A percentile compares a stretch with the other conserved stretches of the same genome.
Evolutionary conservation across 768 basidiomycete species (phyloP).

Genomic region (Leucosporidium scottii): DNA sequence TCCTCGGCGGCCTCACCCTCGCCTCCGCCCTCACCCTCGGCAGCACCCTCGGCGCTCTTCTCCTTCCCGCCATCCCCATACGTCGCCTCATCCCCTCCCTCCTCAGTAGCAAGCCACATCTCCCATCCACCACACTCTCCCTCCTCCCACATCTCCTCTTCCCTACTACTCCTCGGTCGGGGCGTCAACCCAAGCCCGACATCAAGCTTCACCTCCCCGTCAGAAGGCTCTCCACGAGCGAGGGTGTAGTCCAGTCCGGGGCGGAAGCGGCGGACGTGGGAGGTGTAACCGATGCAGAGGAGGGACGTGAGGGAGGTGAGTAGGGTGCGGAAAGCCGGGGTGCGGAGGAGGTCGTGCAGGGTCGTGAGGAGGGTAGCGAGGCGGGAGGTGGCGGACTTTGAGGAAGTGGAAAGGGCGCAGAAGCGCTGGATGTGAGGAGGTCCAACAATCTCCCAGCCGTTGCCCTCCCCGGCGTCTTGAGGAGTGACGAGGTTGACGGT

Average conservation of each 20-base stretch:
- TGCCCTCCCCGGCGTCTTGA: constrained; percentile 56
- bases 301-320: constrained; percentile 27
- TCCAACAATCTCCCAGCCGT: constrained; percentile 65
- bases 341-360: constrained; percentile 26
- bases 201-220: constrained; percentile 69
- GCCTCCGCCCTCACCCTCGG: background rate
- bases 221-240: constrained; percentile 63
- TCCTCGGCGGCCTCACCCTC: constrained; percentile 40
- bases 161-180: constrained; percentile 43
- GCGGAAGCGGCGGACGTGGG: constrained; percentile 67
- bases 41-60: constrained; percentile 34
- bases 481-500: constrained; percentile 50
- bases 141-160: constrained; percentile 54
- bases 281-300: constrained; percentile 16
- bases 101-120: constrained; percentile 92
- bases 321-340: constrained; percentile 31
- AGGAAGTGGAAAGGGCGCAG: constrained; percentile 52
- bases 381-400: constrained; percentile 7
- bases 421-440: constrained; percentile 96
- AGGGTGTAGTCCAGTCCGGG: constrained; percentile 93
- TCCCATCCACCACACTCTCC: constrained; percentile 93
- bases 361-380: constrained; percentile 15
- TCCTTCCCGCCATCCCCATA: constrained; percentile 62
- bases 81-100: constrained; percentile 90
- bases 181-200: constrained; percentile 68